Evolutionary conservation across 257 asterid genomes (phyloP).

Genomic region (Primulina tabacum): DNA sequence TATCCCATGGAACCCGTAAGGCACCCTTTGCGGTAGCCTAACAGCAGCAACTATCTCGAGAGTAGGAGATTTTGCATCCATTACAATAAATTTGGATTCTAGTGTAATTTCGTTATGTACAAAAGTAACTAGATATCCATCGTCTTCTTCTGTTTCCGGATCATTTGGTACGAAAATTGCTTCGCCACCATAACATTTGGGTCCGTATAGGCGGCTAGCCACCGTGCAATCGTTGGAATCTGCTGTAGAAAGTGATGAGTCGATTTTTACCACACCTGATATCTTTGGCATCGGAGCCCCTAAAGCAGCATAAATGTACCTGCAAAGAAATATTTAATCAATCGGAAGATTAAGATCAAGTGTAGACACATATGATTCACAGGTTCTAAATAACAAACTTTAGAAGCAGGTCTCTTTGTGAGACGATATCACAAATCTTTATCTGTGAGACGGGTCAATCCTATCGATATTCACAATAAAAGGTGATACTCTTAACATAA

Average conservation of each 20-base stretch:
- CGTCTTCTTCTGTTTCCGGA: slow-evolving; percentile 53
- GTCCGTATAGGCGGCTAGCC: slow-evolving; percentile 32
- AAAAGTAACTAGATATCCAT: slow-evolving; percentile 62
- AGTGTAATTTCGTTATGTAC: slow-evolving; percentile 51
- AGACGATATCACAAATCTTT: too few relatives aligned
- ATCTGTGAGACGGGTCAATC: too few relatives aligned
- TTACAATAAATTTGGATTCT: slow-evolving; percentile 58
- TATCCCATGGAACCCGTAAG: slow-evolving; percentile 76
- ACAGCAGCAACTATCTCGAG: slow-evolving; percentile 69
- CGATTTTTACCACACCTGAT: slow-evolving; percentile 44
- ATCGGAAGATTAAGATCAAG: too few relatives aligned
- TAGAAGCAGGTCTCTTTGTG: too few relatives aligned
- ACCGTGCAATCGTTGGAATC: slow-evolving; percentile 31
- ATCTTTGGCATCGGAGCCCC: slow-evolving; percentile 33
- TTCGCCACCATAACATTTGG: slow-evolving; percentile 42
- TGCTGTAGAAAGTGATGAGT: slow-evolving; percentile 25
- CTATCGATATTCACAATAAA: too few relatives aligned
- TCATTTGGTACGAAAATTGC: slow-evolving; percentile 40
- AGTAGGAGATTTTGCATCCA: slow-evolving; percentile 74
- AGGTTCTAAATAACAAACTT: too few relatives aligned
- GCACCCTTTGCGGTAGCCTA: slow-evolving; percentile 63
- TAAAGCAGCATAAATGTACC: slow-evolving; percentile 44
- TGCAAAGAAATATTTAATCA: neutral
- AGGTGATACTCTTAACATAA: too few relatives aligned
- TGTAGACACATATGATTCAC: too few relatives aligned